These are phyloP conservation scores for Hyaloraphidium curvatum DNA, from an alignment of 192 early-diverging fungal species.

Conservation along the genomic window DNA sequence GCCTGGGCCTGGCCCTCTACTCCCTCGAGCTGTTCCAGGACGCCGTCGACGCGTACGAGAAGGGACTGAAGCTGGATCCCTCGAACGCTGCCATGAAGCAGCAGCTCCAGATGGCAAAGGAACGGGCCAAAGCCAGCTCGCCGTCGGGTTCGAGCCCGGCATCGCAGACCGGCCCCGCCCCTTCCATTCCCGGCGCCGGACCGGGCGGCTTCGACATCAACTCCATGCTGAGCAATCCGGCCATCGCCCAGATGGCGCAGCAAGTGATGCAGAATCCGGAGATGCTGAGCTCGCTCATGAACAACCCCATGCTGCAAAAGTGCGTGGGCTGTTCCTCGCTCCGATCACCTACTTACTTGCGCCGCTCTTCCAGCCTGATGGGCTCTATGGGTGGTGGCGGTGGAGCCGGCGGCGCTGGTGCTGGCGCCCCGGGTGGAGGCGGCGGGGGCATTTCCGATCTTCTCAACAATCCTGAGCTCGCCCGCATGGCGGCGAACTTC, in stretches of 20 bases:
- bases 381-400: too few relatives aligned
- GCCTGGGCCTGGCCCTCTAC: conserved; percentile 86
- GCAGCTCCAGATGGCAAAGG: conserved; percentile 5
- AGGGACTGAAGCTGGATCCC: conserved; percentile 68
- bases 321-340: too few relatives aligned
- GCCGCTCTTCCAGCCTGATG: too few relatives aligned
- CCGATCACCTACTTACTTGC: too few relatives aligned
- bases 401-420: too few relatives aligned
- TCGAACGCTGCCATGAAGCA: conserved; percentile 61
- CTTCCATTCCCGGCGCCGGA: not conserved
- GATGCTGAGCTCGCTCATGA: conserved; percentile 3
- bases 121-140: not conserved
- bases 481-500: too few relatives aligned
- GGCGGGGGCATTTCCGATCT: too few relatives aligned
- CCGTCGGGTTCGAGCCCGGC: not conserved
- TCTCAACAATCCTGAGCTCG: too few relatives aligned
- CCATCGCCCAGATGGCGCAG: conserved; percentile 5
- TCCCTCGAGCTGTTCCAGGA: conserved; percentile 64
- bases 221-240: not conserved
- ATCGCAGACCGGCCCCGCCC: not conserved
- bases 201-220: conserved; percentile 1
- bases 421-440: too few relatives aligned
- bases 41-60: conserved; percentile 76
- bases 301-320: too few relatives aligned
- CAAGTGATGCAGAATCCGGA: conserved; percentile 7